Evolutionary conservation across 805 yeast genomes (phyloP).

Genomic region (Ogataea pilisensis): DNA sequence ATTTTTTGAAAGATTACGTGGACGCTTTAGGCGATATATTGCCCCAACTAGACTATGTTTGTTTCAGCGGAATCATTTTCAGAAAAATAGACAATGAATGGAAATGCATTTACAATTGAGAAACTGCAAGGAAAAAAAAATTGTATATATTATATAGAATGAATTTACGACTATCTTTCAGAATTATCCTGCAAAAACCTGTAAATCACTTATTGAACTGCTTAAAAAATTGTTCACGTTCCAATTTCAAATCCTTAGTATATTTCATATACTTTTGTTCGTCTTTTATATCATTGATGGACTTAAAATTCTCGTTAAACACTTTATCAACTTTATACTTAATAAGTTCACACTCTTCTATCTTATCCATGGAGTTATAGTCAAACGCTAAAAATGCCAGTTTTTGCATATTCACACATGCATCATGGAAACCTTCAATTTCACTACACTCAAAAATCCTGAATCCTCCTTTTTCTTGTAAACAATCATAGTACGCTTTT

Average conservation of each 20-base stretch:
- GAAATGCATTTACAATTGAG: slow-evolving; percentile 19
- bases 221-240: slow-evolving; percentile 27
- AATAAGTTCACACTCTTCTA: slow-evolving; percentile 28
- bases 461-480: slow-evolving; percentile 15
- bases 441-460: slow-evolving; percentile 23
- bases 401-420: slow-evolving; percentile 30
- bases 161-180: too few relatives aligned
- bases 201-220: too few relatives aligned
- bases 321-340: slow-evolving; percentile 26
- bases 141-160: too few relatives aligned
- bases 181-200: too few relatives aligned
- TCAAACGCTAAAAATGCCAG: slow-evolving; percentile 31
- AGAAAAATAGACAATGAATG: slow-evolving; percentile 11
- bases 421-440: slow-evolving; percentile 27
- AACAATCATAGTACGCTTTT: slow-evolving; percentile 25
- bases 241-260: slow-evolving; percentile 24
- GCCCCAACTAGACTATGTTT: slow-evolving; percentile 32
- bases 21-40: slow-evolving; percentile 29
- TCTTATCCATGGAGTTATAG: slow-evolving; percentile 24
- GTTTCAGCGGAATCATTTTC: slow-evolving; percentile 42
- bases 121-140: not conserved
- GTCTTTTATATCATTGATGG: slow-evolving; percentile 25
- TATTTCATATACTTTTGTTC: slow-evolving; percentile 20
- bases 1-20: slow-evolving; percentile 43
- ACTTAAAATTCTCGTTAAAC: slow-evolving; percentile 26